Evolutionary conservation across 2,329 filamentous ascomycete genomes (phyloP).

Genomic region (Pestalotiopsis sp.): DNA sequence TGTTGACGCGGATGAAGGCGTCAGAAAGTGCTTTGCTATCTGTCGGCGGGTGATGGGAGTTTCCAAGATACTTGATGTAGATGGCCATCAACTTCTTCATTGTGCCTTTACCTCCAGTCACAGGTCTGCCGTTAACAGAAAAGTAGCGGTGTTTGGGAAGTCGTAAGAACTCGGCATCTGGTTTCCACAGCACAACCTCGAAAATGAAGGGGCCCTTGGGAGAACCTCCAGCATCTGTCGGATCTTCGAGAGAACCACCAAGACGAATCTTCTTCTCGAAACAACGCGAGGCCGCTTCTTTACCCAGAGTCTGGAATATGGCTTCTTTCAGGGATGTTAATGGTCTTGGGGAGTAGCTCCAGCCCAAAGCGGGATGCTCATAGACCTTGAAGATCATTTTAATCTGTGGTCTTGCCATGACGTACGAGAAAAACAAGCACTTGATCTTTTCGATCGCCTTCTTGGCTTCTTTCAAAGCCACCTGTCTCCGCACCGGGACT

Average conservation of each 20-base stretch:
- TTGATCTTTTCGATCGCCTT: slow-evolving; percentile 60
- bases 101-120: slow-evolving; percentile 54
- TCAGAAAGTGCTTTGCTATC: slow-evolving; percentile 38
- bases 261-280: slow-evolving; percentile 32
- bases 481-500: slow-evolving; percentile 64
- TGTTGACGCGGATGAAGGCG: slow-evolving; percentile 64
- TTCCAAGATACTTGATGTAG: slow-evolving; percentile 51
- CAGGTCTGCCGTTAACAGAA: slow-evolving; percentile 67
- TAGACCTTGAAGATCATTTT: slow-evolving; percentile 61
- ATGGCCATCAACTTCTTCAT: slow-evolving; percentile 58
- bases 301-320: slow-evolving; percentile 62
- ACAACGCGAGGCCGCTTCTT: slow-evolving; percentile 56
- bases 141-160: slow-evolving; percentile 58
- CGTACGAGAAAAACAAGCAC: slow-evolving; percentile 62
- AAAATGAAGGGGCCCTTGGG: slow-evolving; percentile 41
- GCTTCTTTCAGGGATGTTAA: slow-evolving; percentile 55
- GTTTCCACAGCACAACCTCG: slow-evolving; percentile 58
- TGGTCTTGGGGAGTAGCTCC: slow-evolving; percentile 61
- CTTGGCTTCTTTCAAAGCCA: slow-evolving; percentile 54
- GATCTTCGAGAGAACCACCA: not conserved
- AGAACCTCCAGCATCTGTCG: slow-evolving; percentile 13
- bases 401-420: slow-evolving; percentile 63
- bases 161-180: slow-evolving; percentile 42
- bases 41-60: slow-evolving; percentile 24
- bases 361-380: slow-evolving; percentile 53